Base-by-base conservation (phyloP, 352 stramenopile genomes). In the Phytopythium boreale region DNA sequence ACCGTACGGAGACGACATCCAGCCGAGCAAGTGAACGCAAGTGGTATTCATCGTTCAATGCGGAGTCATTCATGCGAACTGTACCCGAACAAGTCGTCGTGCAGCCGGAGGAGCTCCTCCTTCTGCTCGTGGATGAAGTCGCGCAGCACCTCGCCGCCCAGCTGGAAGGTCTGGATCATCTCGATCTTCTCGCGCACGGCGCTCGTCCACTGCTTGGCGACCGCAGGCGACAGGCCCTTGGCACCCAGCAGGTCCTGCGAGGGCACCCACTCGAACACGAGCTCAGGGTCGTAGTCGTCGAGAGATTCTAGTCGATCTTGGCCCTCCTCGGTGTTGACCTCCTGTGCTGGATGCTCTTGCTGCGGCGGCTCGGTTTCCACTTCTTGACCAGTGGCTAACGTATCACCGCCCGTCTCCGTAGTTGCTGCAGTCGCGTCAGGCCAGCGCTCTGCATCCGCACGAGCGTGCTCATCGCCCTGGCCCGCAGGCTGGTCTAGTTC, bases 261-360 rank as follows among this genome's bases (percentile, higher is more conserved):
- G 24, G 83, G 79, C 5, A 43, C 63, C 83, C 83, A 92, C 67
- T 90, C 83, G 58, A 92, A 92, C 51, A 92, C 72, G 7, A 72
- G 62, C 22, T 86, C 77, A 0, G 68, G 68, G 52, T 77, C 56
- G 44, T 75, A 77, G 41, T 62, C 52, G 34, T 58, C 22, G 20
- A 50, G 6, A 7, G 34, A 15, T 15, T 37, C 59, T 56, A 39
- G 62, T 47, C 53, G 44, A n/a, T 59, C 47, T 26, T 20, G 15
- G 29, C 26, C 7, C 17, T 46, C 17, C 15, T 46, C 17, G 7
- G 29, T 20, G 36, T 37, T 47, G 39, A 10, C 61, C 56, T 51
- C 15, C 22, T 31, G 26, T 4, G 27, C 19, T 17, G 6, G 49
- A 4, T 34, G 49, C 49, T 22, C 17, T 24, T 10, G 26, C 49